Evolutionary conservation across 208 protist species (phyloP), one percentile per base, ranked within the genome.

Genomic region (Trypanosoma rangeli): DNA sequence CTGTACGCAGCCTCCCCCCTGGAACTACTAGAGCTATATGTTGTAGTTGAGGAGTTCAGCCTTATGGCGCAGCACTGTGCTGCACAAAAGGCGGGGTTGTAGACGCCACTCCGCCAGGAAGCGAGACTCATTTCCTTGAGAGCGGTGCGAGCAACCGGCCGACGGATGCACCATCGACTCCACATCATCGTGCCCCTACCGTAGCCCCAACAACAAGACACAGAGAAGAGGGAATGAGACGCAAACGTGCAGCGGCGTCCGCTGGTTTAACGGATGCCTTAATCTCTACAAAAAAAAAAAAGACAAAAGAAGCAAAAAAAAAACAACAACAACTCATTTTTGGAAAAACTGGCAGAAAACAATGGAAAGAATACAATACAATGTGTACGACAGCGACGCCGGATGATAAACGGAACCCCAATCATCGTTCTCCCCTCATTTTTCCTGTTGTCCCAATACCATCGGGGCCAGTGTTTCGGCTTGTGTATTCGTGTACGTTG

Each of bases 1-100:
- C 59, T 64, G 68, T 80, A 73, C 3, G 48, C 24, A 28, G 20
- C 42, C 29, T 44, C 57, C 12, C 42, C 44, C 20, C 26, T 8
- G 22, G 55, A 12, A 52, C n/a, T 20, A 33, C 20, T 26, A 20
- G 24, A 0, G 52, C 3, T 46, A 46, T 39, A 7, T 42, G 33
- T 37, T 22, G 39, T 22, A 42, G 20, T 18, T 24, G 33, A 48
- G 16, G 70, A 42, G 50, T 58, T 56, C 26, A 64, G n/a, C 35
- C 59, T 24, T 22, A 29, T 42, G 18, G 67, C 1, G 44, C 31
- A 63, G 33, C 16, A 18, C 3, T 44, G 31, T 9, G 20, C 15
- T 3, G 31, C 5, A n/a, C 8, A 26, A 29, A n/a, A 3, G 16
- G 28, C 29, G 24, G 48, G 12, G 24, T 5, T 1, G 39, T 29